A percentile compares a stretch with the other conserved stretches of the same genome.
Evolutionary conservation across 2,329 filamentous ascomycete species (phyloP).

Genomic region (Pochonia chlamydosporia): DNA sequence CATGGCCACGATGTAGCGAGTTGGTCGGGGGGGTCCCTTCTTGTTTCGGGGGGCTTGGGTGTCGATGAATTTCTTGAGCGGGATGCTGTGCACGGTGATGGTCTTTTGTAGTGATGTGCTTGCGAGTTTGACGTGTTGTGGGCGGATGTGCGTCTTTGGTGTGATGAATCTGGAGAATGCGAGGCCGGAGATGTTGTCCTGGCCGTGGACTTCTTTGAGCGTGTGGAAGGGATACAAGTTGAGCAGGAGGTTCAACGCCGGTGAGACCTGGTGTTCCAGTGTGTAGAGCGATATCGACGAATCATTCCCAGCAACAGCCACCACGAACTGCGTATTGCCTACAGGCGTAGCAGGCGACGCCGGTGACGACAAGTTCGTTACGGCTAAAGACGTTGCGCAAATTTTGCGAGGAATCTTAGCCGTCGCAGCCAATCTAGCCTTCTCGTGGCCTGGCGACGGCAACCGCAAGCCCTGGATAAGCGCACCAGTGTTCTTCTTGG

Average conservation of each 20-base stretch:
- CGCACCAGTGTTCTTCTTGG: slow-evolving; percentile 48
- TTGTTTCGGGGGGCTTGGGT: slow-evolving; percentile 24
- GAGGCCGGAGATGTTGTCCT: slow-evolving; percentile 52
- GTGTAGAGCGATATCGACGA: slow-evolving; percentile 74
- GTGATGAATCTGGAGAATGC: slow-evolving; percentile 52
- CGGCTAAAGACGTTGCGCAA: slow-evolving; percentile 71
- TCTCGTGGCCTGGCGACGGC: slow-evolving; percentile 29
- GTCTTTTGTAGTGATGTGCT: slow-evolving; percentile 77
- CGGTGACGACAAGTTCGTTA: slow-evolving; percentile 59
- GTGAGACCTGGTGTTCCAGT: slow-evolving; percentile 57
- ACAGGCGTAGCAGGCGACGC: slow-evolving; percentile 42
- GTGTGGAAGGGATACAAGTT: slow-evolving; percentile 48
- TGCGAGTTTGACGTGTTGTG: slow-evolving; percentile 60
- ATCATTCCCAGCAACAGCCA: slow-evolving; percentile 77
- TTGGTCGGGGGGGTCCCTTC: slow-evolving; percentile 38
- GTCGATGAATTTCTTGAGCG: slow-evolving; percentile 47
- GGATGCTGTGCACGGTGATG: slow-evolving; percentile 72
- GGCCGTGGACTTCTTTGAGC: slow-evolving; percentile 47
- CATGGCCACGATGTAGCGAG: slow-evolving; percentile 65
- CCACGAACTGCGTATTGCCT: slow-evolving; percentile 67
- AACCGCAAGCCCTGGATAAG: slow-evolving; percentile 52
- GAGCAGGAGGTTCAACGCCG: slow-evolving; percentile 41
- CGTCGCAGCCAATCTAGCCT: slow-evolving; percentile 45
- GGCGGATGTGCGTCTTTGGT: slow-evolving; percentile 38
- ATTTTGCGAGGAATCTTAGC: slow-evolving; percentile 60